Evolutionary conservation across 768 basidiomycete species (phyloP), one percentile per base, ranked within the genome.

Genomic region (Calvatia gigantea): DNA sequence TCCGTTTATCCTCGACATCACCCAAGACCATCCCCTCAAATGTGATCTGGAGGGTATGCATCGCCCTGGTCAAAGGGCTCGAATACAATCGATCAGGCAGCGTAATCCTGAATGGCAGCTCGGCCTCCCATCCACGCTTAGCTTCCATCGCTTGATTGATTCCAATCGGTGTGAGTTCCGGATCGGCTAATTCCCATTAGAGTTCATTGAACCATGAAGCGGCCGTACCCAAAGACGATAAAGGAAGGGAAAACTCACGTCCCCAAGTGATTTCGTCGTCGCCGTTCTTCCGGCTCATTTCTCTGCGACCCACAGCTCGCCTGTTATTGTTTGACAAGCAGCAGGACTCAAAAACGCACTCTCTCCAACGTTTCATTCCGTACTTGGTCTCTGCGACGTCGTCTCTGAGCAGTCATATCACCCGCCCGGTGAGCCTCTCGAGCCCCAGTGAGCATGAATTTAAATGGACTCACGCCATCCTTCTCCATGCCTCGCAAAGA

Each of bases 381-480:
- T 91, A 87, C 65, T 83, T 78, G 2, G 71, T 70, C 58, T 79
- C 78, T 0, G 73, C 89, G 0, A 86, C 76, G 59, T 91, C 91
- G 69, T 91, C 87, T 89, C n/a, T n/a, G n/a, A 59, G 25, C 17
- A 3, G 41, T 14, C 6, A 15, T 4, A 53, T n/a, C n/a, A n/a
- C n/a, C 59, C 6, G 56, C 41, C 6, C 15, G 46, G 54, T 23
- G 35, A 33, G 14, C 19, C 49, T 25, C 54, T 5, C 29, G 29
- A 44, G 47, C 14, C 43, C 19, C 41, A 31, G 62, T 4, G 19
- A 50, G 12, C 9, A 45, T 44, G n/a, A 27, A 15, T n/a, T 71
- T n/a, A n/a, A n/a, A n/a, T n/a, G n/a, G n/a, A n/a, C 85, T 61
- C 65, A 89, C 88, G 88, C 62, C 76, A 81, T 51, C 87, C 89